Percentiles rank a stretch among this genome's conserved stretches.
Evolutionary conservation across 257 asterid species (phyloP).

Genomic region (Paraleonurus japonicus): DNA sequence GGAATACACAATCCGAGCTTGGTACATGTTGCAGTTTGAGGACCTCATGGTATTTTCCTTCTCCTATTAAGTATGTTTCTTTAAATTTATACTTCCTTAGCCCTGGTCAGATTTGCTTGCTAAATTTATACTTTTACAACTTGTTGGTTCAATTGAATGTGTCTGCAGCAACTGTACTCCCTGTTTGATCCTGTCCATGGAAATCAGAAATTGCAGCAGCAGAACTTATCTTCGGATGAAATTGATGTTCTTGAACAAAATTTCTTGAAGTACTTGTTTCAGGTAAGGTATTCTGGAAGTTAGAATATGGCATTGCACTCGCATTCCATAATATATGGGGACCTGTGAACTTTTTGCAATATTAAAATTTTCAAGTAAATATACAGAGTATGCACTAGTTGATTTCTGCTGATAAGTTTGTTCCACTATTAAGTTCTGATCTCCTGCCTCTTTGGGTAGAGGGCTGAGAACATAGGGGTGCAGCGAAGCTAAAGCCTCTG

Average conservation of each 20-base stretch:
- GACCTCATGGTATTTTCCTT: conserved; percentile 80
- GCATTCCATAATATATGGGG: not conserved
- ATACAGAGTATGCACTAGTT: not conserved
- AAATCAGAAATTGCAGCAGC: conserved; percentile 82
- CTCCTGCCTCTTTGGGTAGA: conserved; percentile 1
- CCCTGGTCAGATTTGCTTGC: not conserved
- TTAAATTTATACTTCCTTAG: not conserved
- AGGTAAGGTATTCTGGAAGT: conserved; percentile 43
- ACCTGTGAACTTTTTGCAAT: conserved; percentile 5
- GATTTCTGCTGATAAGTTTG: conserved; percentile 1
- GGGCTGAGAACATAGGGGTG: conserved; percentile 14
- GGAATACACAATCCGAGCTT: conserved; percentile 94
- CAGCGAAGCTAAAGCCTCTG: not conserved
- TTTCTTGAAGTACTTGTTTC: conserved; percentile 76
- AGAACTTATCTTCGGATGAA: conserved; percentile 73
- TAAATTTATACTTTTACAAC: not conserved
- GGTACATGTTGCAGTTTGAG: conserved; percentile 96
- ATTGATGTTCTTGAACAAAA: conserved; percentile 84
- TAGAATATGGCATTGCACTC: not conserved
- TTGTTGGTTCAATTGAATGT: conserved; percentile 9
- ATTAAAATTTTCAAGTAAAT: not conserved
- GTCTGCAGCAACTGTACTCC: conserved; percentile 89
- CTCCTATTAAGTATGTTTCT: not conserved
- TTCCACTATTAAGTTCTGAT: conserved; percentile 6
- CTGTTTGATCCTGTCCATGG: conserved; percentile 96